Conservation (phyloP, 306 rosid species). For the Trichosanthes truncata region DNA sequence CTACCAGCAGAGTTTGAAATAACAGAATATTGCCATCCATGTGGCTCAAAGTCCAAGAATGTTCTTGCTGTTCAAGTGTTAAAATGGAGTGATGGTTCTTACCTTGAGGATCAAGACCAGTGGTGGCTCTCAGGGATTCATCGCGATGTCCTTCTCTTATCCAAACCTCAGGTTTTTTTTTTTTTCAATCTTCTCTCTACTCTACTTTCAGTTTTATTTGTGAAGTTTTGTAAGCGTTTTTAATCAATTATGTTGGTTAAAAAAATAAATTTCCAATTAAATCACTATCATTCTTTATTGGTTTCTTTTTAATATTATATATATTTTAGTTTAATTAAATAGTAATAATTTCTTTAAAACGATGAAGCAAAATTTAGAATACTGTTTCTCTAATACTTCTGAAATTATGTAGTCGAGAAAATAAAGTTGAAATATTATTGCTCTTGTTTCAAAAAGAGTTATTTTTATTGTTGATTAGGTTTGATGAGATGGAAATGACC, state of each 20-base stretch:
- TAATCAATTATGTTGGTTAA: not conserved
- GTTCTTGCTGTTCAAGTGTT: conserved; percentile 86
- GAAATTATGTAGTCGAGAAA: not conserved
- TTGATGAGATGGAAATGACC: not conserved
- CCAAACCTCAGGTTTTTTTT: conserved; percentile 69
- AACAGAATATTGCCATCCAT: conserved; percentile 70
- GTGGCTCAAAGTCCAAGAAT: conserved; percentile 52
- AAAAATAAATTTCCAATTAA: not conserved
- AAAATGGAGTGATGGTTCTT: conserved; percentile 94
- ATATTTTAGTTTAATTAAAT: no score
- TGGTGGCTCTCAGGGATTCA: conserved; percentile 96
- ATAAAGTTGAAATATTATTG: not conserved
- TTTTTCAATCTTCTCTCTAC: not conserved
- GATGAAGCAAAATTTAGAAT: not conserved
- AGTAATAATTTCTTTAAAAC: no score
- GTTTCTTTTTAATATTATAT: not conserved
- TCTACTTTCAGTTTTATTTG: not conserved
- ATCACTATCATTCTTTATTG: not conserved
- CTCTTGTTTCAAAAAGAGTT: not conserved
- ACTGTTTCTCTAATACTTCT: not conserved
- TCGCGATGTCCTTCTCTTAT: conserved; percentile 84
- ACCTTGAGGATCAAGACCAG: conserved; percentile 97
- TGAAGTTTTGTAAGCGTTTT: not conserved
- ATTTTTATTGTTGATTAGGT: not conserved
- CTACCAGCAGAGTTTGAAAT: conserved; percentile 96